Percentiles rank a stretch among this genome's conserved stretches.
Conservation (phyloP, 2,329 filamentous ascomycete species). For the Dichotomopilus funicola region DNA sequence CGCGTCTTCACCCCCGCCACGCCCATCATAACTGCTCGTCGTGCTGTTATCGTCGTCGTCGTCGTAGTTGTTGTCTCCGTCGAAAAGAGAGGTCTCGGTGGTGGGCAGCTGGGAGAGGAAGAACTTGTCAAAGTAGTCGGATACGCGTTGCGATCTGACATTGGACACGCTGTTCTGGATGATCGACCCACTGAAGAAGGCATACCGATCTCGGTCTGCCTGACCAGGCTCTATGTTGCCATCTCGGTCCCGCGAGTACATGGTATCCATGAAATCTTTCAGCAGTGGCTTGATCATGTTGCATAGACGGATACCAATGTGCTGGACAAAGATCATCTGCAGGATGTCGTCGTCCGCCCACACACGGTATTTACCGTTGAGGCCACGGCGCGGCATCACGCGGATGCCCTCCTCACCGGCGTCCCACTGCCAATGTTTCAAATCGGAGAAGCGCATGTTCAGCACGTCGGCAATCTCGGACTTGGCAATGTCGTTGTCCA, state of each 20-base stretch:
- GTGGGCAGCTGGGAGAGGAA: conserved; percentile 31
- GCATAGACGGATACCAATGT: conserved; percentile 34
- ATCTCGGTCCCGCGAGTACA: conserved; percentile 12
- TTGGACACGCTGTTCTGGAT: neutral
- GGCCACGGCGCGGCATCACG: conserved; percentile 35
- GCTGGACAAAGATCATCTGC: conserved; percentile 40
- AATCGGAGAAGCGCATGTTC: conserved; percentile 36
- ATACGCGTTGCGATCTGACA: conserved; percentile 18
- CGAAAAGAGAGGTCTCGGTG: conserved; percentile 23
- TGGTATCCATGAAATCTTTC: conserved; percentile 18
- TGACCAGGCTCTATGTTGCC: conserved; percentile 14
- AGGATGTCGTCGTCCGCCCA: conserved; percentile 42
- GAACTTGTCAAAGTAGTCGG: conserved; percentile 27
- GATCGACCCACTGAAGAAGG: conserved; percentile 23
- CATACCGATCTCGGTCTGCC: conserved; percentile 23
- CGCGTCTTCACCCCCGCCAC: neutral
- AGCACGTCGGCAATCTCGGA: conserved; percentile 38
- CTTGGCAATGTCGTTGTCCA: conserved; percentile 33
- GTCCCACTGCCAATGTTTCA: conserved; percentile 39
- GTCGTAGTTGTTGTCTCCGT: conserved; percentile 21
- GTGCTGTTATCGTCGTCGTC: conserved; percentile 16
- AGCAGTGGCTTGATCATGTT: conserved; percentile 27
- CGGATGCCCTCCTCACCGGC: conserved; percentile 35
- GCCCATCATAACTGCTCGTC: no score
- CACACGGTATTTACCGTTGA: conserved; percentile 40